phyloP scores from a whole-genome alignment of 208 protist species.

The Entamoeba invadens region DNA sequence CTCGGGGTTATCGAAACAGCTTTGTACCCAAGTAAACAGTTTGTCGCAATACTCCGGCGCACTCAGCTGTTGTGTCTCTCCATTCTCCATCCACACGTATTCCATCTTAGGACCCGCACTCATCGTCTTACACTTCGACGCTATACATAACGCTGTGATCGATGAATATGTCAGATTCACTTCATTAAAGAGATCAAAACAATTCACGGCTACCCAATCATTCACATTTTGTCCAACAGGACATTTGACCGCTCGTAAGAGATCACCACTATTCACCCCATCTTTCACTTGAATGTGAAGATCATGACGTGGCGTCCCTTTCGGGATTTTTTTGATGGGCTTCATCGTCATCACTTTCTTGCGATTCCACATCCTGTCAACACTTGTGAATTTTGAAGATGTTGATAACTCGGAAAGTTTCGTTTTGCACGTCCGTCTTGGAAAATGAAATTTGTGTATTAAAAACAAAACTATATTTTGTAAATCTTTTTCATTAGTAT shows the following conservation, averaged over 20 bases:
- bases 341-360: neutral
- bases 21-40: slow-evolving; percentile 92
- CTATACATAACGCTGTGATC: slow-evolving; percentile 92
- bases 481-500: too few relatives aligned
- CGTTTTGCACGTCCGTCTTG: too few relatives aligned
- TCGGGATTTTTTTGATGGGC: neutral
- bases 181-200: slow-evolving; percentile 94
- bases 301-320: neutral
- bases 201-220: slow-evolving; percentile 32
- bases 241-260: slow-evolving; percentile 18
- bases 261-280: slow-evolving; percentile 23
- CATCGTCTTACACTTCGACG: neutral
- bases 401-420: too few relatives aligned
- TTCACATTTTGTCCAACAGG: slow-evolving; percentile 27
- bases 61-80: slow-evolving; percentile 51
- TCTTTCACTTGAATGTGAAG: slow-evolving; percentile 11
- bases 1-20: slow-evolving; percentile 73
- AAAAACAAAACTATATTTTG: too few relatives aligned
- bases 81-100: slow-evolving; percentile 76
- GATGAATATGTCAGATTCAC: slow-evolving; percentile 91
- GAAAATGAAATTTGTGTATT: too few relatives aligned
- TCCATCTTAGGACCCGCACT: slow-evolving; percentile 45
- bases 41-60: slow-evolving; percentile 88
- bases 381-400: too few relatives aligned
- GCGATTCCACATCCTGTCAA: neutral